Percentiles rank a stretch among this genome's conserved stretches.
These are phyloP conservation scores for Chloroidium sp. DNA, from an alignment of 163 green algal species.

Conservation along the genomic window DNA sequence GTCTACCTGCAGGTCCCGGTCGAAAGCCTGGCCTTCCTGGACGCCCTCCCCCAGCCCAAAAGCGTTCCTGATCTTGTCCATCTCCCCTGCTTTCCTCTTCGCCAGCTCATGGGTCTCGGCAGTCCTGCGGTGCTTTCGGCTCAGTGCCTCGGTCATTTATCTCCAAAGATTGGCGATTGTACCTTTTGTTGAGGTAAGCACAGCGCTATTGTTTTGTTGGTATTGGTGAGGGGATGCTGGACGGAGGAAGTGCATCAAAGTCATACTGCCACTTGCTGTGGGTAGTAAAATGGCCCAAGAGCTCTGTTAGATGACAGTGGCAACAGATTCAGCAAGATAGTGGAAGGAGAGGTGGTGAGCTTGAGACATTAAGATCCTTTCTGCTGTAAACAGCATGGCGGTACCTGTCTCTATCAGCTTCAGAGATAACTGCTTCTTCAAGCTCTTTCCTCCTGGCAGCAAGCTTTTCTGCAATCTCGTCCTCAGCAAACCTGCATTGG, in stretches of 20 bases:
- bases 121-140: not conserved
- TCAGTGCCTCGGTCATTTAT: constrained; percentile 1
- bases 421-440: constrained; percentile 6
- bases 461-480: constrained; percentile 56
- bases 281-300: too few relatives aligned
- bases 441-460: constrained; percentile 21
- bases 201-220: not conserved
- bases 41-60: constrained; percentile 46
- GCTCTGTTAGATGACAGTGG: too few relatives aligned
- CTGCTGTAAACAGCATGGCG: too few relatives aligned
- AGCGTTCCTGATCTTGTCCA: constrained; percentile 54
- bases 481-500: constrained; percentile 32
- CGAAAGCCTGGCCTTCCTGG: constrained; percentile 67
- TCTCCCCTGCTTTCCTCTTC: constrained; percentile 62
- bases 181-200: too few relatives aligned
- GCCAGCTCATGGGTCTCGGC: constrained; percentile 68
- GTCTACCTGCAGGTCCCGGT: constrained; percentile 46
- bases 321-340: too few relatives aligned
- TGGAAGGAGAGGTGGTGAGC: too few relatives aligned
- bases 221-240: not conserved
- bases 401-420: too few relatives aligned
- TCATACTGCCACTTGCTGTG: not conserved
- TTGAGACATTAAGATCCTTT: too few relatives aligned
- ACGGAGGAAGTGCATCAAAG: not conserved
- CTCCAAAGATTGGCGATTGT: constrained; percentile 1